Evolutionary conservation across 2,329 filamentous ascomycete species (phyloP), one percentile per base, ranked within the genome.

Genomic region (Ceratocystis colombiana): DNA sequence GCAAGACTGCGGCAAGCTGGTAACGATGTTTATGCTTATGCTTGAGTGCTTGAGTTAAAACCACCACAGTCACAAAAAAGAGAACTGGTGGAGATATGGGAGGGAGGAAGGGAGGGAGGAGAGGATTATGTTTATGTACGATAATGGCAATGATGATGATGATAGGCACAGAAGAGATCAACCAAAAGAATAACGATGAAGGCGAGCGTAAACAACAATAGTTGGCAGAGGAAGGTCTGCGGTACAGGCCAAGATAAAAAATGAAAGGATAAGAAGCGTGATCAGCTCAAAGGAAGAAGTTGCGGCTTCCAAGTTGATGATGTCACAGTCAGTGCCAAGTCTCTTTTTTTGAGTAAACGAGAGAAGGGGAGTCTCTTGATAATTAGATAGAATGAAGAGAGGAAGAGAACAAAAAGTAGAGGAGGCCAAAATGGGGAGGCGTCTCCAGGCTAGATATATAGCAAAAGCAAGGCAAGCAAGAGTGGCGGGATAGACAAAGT

Each of bases 361-460:
- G 37, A 66, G 65, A 59, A 44, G 37, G 62, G 46, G 33, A 53
- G 65, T 61, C 59, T 66, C 65, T 66, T 63, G 65, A 41, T 63
- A 33, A 41, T 20, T 10, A 45, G 59, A 55, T 44, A 30, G 55
- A 62, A 44, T 28, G 44, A 63, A 7, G 53, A 62, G 53, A 17
- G 33, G 53, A 59, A 17, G 20, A 53, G 48, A 53, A 53, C 20
- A 8, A 53, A 1, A 41, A 41, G 37, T 50, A 50, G 46, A n/a
- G 53, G 10, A 10, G 33, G 17, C 53, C 48, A 25, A 45, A 30
- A 17, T 10, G 48, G 20, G 20, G 62, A 41, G 62, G 62, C 20
- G 33, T 37, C 20, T 57, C 41, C 10, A 28, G 57, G 44, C 59
- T 44, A 25, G 17, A 62, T 66, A 66, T 66, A 66, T 66, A 61